Base-by-base conservation (phyloP, 495 filamentous ascomycete genomes). In the Lepraria neglecta region DNA sequence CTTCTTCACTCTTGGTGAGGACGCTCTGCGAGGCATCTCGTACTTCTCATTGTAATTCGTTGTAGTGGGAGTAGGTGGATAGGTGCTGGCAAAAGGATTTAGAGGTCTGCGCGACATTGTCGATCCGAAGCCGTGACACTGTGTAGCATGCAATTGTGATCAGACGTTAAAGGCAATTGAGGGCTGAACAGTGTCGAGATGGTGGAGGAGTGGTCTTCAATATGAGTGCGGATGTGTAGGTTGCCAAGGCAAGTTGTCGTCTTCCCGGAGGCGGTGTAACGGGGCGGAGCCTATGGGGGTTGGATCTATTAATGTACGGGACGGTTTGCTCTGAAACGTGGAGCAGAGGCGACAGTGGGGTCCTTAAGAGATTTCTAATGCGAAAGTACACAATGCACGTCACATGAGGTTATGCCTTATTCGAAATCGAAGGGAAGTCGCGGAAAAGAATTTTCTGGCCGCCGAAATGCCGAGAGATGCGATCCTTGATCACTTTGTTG, bases 1-100 rank as follows among this genome's bases (percentile, higher is more conserved):
- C 56, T 77, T 78, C 69, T 86, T 90, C 58, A 81, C 71, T 74
- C 88, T 91, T 60, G 85, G 80, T 27, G 83, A 80, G 27, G 90
- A 68, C 44, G 75, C 70, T 70, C 77, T 76, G 60, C 73, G 72
- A 60, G 73, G 67, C 63, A 72, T 70, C 59, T 76, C 76, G 67
- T 72, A 72, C 71, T 80, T 81, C 71, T 78, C 80, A 60, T 74
- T 66, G 57, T 77, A 68, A 61, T 53, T 72, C 67, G 78, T 75
- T 57, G 78, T 69, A 42, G 75, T 68, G 67, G 70, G 75, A 56
- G 73, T 68, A 63, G 76, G 69, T 62, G 76, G 69, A 65, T 75
- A 74, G 72, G 70, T 73, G 50, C 52, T 67, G 56, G 76, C 72
- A 67, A 78, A 79, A 68, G 76, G 75, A 68, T 72, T 80, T 62